Percentiles rank a stretch among this genome's conserved stretches.
phyloP scores from a whole-genome alignment of 768 basidiomycete species.

The Cyclocybe aegerita region DNA sequence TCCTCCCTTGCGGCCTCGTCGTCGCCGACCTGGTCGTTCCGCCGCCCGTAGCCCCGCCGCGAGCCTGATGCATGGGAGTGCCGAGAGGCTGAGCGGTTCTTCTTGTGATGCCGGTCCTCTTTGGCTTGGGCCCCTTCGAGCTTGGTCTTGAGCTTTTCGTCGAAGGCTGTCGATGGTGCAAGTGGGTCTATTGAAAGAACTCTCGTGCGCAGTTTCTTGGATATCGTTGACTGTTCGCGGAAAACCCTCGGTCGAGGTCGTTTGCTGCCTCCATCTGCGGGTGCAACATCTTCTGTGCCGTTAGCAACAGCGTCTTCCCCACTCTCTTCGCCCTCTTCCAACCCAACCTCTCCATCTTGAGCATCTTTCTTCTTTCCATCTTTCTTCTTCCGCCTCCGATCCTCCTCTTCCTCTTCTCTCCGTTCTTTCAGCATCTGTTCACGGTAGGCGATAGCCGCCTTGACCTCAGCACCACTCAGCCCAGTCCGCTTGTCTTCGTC shows the following conservation, averaged over 20 bases:
- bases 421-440: constrained; percentile 71
- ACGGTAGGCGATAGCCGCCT: constrained; percentile 84
- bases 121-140: constrained; percentile 40
- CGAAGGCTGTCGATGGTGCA: constrained; percentile 80
- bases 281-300: constrained; percentile 1
- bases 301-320: constrained; percentile 25
- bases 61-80: background rate
- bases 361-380: constrained; percentile 25
- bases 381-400: constrained; percentile 16
- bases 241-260: constrained; percentile 32
- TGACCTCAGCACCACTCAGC: constrained; percentile 68
- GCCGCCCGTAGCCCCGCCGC: constrained; percentile 10
- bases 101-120: constrained; percentile 19
- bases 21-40: constrained; percentile 14
- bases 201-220: constrained; percentile 26
- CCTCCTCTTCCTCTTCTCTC: constrained; percentile 29
- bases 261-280: constrained; percentile 25
- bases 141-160: constrained; percentile 76
- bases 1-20: constrained; percentile 28
- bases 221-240: constrained; percentile 19
- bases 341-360: constrained; percentile 12
- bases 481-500: constrained; percentile 86
- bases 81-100: constrained; percentile 15
- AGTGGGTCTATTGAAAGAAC: constrained; percentile 80
- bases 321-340: constrained; percentile 9